A percentile compares a stretch with the other conserved stretches of the same genome.
phyloP scores from a whole-genome alignment of 2,329 filamentous ascomycete species.

The Coleophoma cylindrospora region DNA sequence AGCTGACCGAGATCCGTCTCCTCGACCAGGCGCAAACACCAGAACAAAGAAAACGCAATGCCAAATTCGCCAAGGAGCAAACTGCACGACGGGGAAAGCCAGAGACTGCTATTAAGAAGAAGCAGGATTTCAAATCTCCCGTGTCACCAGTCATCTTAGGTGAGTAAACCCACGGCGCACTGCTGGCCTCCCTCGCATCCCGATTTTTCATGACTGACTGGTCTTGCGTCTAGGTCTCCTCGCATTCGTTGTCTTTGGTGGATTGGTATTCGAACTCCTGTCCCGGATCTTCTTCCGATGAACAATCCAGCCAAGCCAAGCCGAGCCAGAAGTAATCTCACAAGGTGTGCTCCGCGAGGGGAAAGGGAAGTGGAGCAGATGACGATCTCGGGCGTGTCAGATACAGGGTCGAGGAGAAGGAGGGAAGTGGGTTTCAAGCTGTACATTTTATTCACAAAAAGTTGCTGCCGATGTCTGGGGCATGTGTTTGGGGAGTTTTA shows the following conservation, averaged over 20 bases:
- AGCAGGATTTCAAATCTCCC: constrained; percentile 41
- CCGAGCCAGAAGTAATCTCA: too few species aligned
- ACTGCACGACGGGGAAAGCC: constrained; percentile 72
- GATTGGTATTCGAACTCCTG: constrained; percentile 30
- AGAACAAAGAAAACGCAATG: constrained; percentile 76
- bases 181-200: too few species aligned
- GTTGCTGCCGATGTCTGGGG: too few species aligned
- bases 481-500: too few species aligned
- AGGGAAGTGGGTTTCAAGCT: too few species aligned
- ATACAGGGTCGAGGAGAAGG: too few species aligned
- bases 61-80: constrained; percentile 70
- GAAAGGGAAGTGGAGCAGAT: too few species aligned
- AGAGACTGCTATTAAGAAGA: constrained; percentile 59
- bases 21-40: constrained; percentile 69
- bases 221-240: constrained; percentile 16
- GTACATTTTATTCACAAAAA: too few species aligned
- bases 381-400: too few species aligned
- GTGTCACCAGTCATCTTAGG: constrained; percentile 62
- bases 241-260: constrained; percentile 27
- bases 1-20: too few species aligned
- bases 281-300: constrained; percentile 27
- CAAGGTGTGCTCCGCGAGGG: too few species aligned
- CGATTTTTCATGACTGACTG: constrained; percentile 1
- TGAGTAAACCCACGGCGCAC: constrained; percentile 21
- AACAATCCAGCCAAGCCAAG: neutral